Evolutionary conservation across 179 eudicot species (phyloP), one percentile per base, ranked within the genome.

Genomic region (Spergularia azorica): DNA sequence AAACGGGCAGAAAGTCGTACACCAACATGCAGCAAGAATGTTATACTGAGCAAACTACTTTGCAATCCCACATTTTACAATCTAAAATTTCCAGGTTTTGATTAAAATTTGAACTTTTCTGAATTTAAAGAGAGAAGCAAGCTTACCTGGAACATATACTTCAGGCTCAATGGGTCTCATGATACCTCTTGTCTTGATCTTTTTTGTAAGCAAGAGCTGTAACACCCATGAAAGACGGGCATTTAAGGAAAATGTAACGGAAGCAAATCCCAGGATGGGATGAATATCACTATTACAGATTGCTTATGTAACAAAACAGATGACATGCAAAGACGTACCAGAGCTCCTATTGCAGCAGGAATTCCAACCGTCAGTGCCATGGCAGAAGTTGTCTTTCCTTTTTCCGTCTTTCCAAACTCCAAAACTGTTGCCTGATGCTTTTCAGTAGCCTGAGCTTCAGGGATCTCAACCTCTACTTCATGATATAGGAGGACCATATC

Each of bases 401-500:
- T 81, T 18, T 81, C 82, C 15, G 80, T 94, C 84, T 86, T 89
- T 73, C 98, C 98, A 64, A 89, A 87, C 82, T 91, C 97, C 80
- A 95, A 77, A 16, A 95, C 84, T 52, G 96, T 92, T 74, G 97
- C 96, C 60, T 77, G 77, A 67, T 93, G 97, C 65, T 83, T 90
- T 83, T 91, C 97, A 14, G 73, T 70, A 6, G 82, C 67, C 62
- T 80, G 82, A 18, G 84, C 83, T 73, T 88, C 85, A n/a, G 91
- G 88, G 69, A 83, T 91, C 70, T 87, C 89, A 36, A 95, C 89
- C 84, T 87, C 97, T 71, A 95, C 89, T 89, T 95, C 95, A 79
- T 95, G 98, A 83, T 93, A 93, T 78, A 95, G 80, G 68, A 95
- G 88, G 75, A 93, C 97, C 98, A 95, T 95, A 76, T 95, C 98